Evolutionary conservation across 2,329 filamentous ascomycete species (phyloP), one percentile per base, ranked within the genome.

Genomic region (Penicillium sp.): DNA sequence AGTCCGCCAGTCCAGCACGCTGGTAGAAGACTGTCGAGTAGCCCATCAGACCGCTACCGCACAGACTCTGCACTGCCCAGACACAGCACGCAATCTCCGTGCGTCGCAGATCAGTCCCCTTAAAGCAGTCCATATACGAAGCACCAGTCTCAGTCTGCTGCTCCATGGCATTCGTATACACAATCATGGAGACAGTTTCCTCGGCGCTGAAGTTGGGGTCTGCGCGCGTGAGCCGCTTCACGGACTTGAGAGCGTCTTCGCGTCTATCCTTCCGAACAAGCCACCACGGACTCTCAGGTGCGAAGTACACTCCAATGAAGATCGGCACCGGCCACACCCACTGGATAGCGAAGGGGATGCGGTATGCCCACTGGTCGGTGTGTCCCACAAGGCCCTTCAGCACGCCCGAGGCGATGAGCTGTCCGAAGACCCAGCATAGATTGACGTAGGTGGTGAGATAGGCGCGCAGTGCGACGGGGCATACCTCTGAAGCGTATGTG

Each of bases 401-500:
- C 1, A 77, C 66, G 19, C 73, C 75, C 4, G 71, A 66, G 9
- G 65, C 70, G 29, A 78, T 62, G 12, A 78, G 64, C 56, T 78
- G 75, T 3, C 77, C 77, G 33, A 78, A 68, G 9, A 71, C 72
- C 76, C 75, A 78, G 61, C 74, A 77, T 7, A 77, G 61, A 54
- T 76, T 75, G 51, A 76, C 70, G 59, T 72, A 74, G n/a, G 67
- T 73, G 3, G 72, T 75, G 51, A 71, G 55, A 41, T 74, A 73
- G 7, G 64, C 58, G 50, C 74, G 68, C 8, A 75, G 63, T 4
- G 62, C 66, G 5, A 74, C 68, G 8, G 75, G 75, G 9, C 67
- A 70, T 3, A 77, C 72, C 53, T 78, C 75, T 2, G 73, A 65
- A 8, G 74, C 75, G 56, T 77, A 77, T 6, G 73, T 69, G 8